Evolutionary conservation across 2,329 filamentous ascomycete species (phyloP).

Genomic region (Xylaria polymorpha): DNA sequence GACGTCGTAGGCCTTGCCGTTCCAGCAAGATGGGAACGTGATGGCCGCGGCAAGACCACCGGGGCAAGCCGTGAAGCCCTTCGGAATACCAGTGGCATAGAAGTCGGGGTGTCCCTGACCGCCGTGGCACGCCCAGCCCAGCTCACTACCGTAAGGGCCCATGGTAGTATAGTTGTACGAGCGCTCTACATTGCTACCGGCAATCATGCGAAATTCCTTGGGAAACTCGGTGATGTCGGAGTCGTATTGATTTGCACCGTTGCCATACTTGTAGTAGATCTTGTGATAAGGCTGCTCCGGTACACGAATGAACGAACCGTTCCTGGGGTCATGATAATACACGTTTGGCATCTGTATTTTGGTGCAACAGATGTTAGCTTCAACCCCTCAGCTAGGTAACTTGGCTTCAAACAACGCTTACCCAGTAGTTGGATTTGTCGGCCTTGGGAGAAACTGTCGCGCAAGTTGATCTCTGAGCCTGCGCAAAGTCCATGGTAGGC

Average conservation of each 20-base stretch:
- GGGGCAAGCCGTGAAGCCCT: not conserved
- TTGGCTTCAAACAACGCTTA: not conserved
- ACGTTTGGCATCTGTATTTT: conserved; percentile 5
- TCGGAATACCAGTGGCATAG: not conserved
- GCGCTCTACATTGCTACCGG: not conserved
- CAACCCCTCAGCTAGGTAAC: not conserved
- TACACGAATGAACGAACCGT: not conserved
- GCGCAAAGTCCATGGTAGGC: not conserved
- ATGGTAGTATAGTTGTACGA: conserved; percentile 1
- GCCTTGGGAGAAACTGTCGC: not conserved
- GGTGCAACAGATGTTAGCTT: not conserved
- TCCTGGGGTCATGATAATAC: conserved; percentile 1
- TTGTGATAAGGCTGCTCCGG: conserved; percentile 1
- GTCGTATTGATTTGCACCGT: not conserved
- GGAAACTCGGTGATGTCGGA: not conserved
- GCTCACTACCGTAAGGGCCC: not conserved
- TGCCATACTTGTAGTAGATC: conserved; percentile 5
- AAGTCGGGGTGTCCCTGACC: not conserved
- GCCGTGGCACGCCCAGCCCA: conserved; percentile 1
- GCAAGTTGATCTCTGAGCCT: conserved; percentile 1
- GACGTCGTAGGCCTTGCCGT: not conserved
- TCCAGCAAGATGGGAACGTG: conserved; percentile 3
- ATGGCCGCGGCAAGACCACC: not conserved
- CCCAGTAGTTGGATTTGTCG: conserved; percentile 5
- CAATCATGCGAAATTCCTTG: not conserved